A percentile compares a stretch with the other conserved stretches of the same genome.
These are phyloP conservation scores for Sistotremastrum suecicum DNA, from an alignment of 768 basidiomycete genomes.

Conservation along the genomic window DNA sequence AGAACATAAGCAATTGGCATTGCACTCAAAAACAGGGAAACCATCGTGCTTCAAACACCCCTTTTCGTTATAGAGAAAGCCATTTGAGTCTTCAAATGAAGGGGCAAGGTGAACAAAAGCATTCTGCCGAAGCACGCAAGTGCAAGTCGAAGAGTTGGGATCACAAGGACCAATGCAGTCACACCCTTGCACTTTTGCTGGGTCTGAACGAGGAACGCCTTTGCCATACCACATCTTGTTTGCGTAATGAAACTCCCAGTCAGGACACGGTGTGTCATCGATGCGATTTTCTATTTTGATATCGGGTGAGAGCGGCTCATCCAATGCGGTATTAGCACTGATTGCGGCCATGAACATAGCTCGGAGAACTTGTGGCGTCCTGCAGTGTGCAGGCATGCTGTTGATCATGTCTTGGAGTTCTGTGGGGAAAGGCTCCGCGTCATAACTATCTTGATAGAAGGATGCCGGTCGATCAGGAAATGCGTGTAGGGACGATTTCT, in stretches of 20 bases:
- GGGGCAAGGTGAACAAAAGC: conserved; percentile 23
- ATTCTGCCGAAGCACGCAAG: conserved; percentile 49
- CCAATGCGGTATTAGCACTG: conserved; percentile 42
- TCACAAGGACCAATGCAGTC: conserved; percentile 64
- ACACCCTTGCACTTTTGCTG: conserved; percentile 47
- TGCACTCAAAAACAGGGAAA: conserved; percentile 77
- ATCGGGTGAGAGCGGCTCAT: conserved; percentile 55
- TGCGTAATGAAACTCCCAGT: conserved; percentile 80
- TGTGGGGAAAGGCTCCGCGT: conserved; percentile 30
- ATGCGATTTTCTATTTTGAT: conserved; percentile 57
- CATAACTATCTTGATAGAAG: too few species aligned
- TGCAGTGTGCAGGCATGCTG: conserved; percentile 25
- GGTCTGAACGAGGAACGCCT: conserved; percentile 52
- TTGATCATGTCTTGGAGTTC: conserved; percentile 55
- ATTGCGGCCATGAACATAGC: conserved; percentile 54
- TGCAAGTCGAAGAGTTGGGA: conserved; percentile 58
- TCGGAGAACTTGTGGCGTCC: conserved; percentile 29
- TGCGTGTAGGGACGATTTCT: too few species aligned
- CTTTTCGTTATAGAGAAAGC: conserved; percentile 58
- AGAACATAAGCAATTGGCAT: conserved; percentile 65
- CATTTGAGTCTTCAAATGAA: conserved; percentile 14
- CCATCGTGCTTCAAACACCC: conserved; percentile 36
- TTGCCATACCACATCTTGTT: conserved; percentile 68
- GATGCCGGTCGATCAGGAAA: too few species aligned
- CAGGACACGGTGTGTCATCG: conserved; percentile 55